Percentiles rank a stretch among this genome's conserved stretches.
These are phyloP conservation scores for Metschnikowia gelsemii DNA, from an alignment of 805 yeast genomes.

Conservation along the genomic window DNA sequence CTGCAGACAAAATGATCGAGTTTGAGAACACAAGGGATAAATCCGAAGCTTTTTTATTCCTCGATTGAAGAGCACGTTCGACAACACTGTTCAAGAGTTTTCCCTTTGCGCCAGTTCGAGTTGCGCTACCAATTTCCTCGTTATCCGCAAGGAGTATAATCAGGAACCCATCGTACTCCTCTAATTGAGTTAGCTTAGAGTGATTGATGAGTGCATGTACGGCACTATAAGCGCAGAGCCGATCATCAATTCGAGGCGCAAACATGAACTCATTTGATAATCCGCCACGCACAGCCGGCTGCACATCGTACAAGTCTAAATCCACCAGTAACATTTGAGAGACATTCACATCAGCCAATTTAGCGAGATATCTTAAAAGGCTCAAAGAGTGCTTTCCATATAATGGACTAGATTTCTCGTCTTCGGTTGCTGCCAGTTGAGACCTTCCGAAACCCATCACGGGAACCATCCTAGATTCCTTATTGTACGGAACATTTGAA, in stretches of 20 bases:
- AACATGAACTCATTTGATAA: constrained; percentile 36
- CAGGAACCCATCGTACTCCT: constrained; percentile 28
- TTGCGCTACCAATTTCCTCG: constrained; percentile 43
- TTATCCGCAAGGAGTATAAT: constrained; percentile 38
- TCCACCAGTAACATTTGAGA: constrained; percentile 32
- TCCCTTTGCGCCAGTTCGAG: constrained; percentile 42
- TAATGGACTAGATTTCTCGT: constrained; percentile 29
- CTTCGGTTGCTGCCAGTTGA: constrained; percentile 24
- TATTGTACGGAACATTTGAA: constrained; percentile 30
- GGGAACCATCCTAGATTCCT: constrained; percentile 41
- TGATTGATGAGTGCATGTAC: constrained; percentile 31
- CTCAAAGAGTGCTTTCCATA: constrained; percentile 32
- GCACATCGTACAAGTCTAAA: constrained; percentile 38
- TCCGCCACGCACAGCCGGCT: constrained; percentile 39
- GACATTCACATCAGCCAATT: constrained; percentile 24
- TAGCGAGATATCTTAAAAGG: constrained; percentile 34
- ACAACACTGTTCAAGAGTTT: constrained; percentile 29
- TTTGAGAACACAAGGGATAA: constrained; percentile 27
- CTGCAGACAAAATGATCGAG: constrained; percentile 40
- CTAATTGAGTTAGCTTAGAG: constrained; percentile 12
- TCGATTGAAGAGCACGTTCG: constrained; percentile 14
- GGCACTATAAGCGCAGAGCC: constrained; percentile 41
- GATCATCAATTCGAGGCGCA: constrained; percentile 42
- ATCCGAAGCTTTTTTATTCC: constrained; percentile 9
- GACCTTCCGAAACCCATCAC: constrained; percentile 30